Evolutionary conservation across 2,329 filamentous ascomycete species (phyloP).

Genomic region (Huntiella omanensis): DNA sequence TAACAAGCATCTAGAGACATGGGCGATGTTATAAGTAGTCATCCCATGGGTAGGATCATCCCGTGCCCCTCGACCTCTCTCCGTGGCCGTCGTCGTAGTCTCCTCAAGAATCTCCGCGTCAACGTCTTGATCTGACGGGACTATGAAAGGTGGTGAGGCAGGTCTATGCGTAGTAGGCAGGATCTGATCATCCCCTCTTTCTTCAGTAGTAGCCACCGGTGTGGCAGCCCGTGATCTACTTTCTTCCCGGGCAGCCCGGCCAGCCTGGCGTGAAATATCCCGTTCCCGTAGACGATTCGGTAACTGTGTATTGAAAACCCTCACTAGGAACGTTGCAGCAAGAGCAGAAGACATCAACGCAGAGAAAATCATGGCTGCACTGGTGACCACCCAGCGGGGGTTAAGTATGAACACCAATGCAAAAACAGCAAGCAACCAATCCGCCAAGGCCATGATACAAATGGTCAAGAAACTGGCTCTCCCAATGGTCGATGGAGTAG

Average conservation of each 20-base stretch:
- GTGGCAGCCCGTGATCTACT: constrained; percentile 13
- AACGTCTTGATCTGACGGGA: constrained; percentile 45
- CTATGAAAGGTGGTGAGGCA: constrained; percentile 28
- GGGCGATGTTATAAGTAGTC: constrained; percentile 27
- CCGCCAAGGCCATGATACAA: constrained; percentile 30
- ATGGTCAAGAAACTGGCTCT: constrained; percentile 46
- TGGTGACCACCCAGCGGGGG: constrained; percentile 27
- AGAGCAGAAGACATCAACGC: constrained; percentile 38
- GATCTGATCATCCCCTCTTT: constrained; percentile 2
- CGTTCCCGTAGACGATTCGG: constrained; percentile 32
- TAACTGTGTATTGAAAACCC: constrained; percentile 39
- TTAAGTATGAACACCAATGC: constrained; percentile 10
- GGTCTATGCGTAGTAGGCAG: constrained; percentile 11
- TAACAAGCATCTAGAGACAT: constrained; percentile 37
- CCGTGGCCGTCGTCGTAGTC: neutral
- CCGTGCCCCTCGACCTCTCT: constrained; percentile 16
- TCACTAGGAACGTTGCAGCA: constrained; percentile 37
- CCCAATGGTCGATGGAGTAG: constrained; percentile 47
- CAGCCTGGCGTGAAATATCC: constrained; percentile 15
- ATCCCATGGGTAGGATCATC: constrained; percentile 17
- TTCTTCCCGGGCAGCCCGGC: neutral
- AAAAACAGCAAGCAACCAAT: constrained; percentile 29
- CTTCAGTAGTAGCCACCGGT: constrained; percentile 17
- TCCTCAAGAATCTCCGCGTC: constrained; percentile 37
- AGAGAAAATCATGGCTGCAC: constrained; percentile 31